These are phyloP conservation scores for Fusarium paranaense DNA, from an alignment of 2,329 filamentous ascomycete genomes.

Conservation along the genomic window DNA sequence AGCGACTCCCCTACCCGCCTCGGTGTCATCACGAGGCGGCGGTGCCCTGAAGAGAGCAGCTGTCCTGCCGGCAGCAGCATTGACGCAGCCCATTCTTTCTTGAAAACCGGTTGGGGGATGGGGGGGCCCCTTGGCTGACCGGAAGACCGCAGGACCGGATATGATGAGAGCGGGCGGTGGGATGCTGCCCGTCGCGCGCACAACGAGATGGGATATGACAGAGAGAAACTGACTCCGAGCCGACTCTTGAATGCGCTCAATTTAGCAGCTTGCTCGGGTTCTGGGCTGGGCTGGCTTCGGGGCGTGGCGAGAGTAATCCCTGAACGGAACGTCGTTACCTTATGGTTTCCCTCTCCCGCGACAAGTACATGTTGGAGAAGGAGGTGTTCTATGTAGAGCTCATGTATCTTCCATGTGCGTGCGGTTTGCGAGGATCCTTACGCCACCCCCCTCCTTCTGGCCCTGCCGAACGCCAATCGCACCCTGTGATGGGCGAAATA, in stretches of 20 bases:
- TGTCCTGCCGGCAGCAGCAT: constrained; percentile 5
- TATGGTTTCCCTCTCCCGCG: not conserved
- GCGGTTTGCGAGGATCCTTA: constrained; percentile 6
- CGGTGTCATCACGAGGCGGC: constrained; percentile 26
- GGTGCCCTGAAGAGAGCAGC: constrained; percentile 16
- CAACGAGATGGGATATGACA: not conserved
- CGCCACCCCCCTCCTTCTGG: constrained; percentile 24
- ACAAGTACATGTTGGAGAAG: not conserved
- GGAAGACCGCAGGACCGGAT: constrained; percentile 24
- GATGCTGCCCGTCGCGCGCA: not conserved
- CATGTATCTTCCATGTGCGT: constrained; percentile 30
- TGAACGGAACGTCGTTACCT: not conserved
- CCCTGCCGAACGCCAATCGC: constrained; percentile 32
- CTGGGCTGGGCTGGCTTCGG: not conserved
- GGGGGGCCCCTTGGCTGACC: not conserved
- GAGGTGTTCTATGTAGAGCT: constrained; percentile 14
- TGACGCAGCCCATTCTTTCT: constrained; percentile 5
- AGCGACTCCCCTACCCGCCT: constrained; percentile 9
- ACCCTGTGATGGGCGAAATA: constrained; percentile 16
- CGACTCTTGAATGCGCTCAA: not conserved
- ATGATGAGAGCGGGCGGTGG: constrained; percentile 4
- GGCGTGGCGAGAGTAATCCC: not conserved
- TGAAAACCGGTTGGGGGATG: not conserved
- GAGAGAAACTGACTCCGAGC: not conserved
- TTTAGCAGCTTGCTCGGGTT: not conserved